Base-by-base conservation (phyloP, 352 stramenopile genomes). In the Globisporangium iwayamae region DNA sequence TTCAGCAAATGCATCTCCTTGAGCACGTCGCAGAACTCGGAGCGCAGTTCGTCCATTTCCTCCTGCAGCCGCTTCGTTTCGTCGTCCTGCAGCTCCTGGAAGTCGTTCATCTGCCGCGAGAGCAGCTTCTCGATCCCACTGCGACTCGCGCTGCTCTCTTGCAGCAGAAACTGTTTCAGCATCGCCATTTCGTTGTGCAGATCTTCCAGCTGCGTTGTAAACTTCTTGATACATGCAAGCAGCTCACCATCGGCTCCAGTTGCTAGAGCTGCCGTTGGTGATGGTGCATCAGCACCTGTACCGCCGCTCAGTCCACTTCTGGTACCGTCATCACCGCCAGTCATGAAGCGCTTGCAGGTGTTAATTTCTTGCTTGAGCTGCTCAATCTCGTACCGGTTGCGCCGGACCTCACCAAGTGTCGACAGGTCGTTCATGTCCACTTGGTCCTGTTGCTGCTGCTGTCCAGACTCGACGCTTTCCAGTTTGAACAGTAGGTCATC, bases 1-100 rank as follows among this genome's bases (percentile, higher is more conserved):
- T 90, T 90, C 10, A 89, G 63, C 52, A 80, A 60, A 64, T 90
- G 81, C 60, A 89, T 77, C 48, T 90, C 81, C 43, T 85, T 87
- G 6, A 89, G 63, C 55, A 89, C 72, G 20, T 77, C 76, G 36
- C 78, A 86, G 72, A 89, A 83, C 28, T 84, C 79, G 2, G 81
- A 86, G 28, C 79, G 76, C 30, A 90, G 71, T 14, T 84, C 78
- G 61, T 87, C 78, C 75, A 89, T 74, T 64, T 90, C 81, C 25
- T 85, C 74, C 32, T 79, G 68, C 43, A 90, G 62, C 0, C 74
- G 79, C 56, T 83, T 79, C 43, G 73, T 67, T 30, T 86, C 81
- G 32, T 79, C 80, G 20, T 81, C 72, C 36, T 90, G 81, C 16
- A 74, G 47, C 8, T 83, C 74, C 2, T 78, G 77, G 38, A 78